Evolutionary conservation across 257 asterid species (phyloP).

Genomic region (Solanum arcanum): DNA sequence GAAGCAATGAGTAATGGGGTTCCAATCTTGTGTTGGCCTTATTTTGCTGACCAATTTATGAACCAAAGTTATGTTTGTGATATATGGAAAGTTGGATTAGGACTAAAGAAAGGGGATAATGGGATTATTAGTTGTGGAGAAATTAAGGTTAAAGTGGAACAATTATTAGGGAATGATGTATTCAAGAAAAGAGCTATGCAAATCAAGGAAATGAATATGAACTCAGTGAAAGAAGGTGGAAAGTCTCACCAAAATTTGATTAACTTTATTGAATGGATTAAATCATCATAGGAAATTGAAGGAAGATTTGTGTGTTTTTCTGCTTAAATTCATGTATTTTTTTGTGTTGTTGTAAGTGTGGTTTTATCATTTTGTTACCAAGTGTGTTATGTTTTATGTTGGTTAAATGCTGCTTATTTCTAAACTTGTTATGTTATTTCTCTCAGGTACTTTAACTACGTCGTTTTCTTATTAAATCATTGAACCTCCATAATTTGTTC

Average conservation of each 20-base stretch:
- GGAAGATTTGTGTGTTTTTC: not conserved
- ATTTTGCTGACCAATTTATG: constrained; percentile 43
- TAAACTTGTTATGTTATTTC: too few relatives aligned
- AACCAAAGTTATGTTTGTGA: constrained; percentile 49
- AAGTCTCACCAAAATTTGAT: constrained; percentile 22
- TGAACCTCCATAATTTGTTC: too few relatives aligned
- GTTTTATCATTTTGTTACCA: not conserved
- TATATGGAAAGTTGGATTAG: constrained; percentile 45
- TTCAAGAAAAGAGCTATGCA: constrained; percentile 28
- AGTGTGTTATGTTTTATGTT: not conserved
- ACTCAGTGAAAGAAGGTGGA: constrained; percentile 23
- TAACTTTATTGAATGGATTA: constrained; percentile 29
- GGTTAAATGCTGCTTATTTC: too few relatives aligned
- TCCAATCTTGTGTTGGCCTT: constrained; percentile 49
- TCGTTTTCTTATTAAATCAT: too few relatives aligned
- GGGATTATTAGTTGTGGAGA: constrained; percentile 16
- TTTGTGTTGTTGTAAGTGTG: not conserved
- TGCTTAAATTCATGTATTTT: not conserved
- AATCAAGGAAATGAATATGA: constrained; percentile 13
- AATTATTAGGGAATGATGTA: constrained; percentile 8
- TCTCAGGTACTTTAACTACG: too few relatives aligned
- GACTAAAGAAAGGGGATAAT: constrained; percentile 3
- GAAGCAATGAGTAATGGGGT: constrained; percentile 44
- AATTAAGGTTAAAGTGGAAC: constrained; percentile 22
- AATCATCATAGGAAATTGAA: not conserved